Conservation (phyloP, 768 basidiomycete genomes). For the Russula ochroleuca region DNA sequence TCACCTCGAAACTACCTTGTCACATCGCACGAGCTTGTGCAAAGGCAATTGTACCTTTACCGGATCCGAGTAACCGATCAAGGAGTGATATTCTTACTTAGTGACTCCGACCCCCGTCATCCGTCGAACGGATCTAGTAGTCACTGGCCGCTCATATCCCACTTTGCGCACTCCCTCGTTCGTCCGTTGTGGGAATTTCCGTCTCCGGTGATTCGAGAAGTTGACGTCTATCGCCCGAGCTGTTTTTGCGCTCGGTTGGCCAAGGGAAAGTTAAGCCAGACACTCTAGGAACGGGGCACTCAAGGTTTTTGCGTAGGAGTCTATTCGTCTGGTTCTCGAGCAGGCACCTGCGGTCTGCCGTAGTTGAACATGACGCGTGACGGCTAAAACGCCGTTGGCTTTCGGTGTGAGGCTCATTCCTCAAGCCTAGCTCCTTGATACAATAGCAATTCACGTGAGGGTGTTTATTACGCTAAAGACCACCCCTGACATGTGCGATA, state of each 20-base stretch:
- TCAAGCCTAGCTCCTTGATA: not conserved
- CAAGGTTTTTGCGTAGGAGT: constrained; percentile 1
- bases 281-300: not conserved
- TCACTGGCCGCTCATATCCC: constrained; percentile 12
- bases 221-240: constrained; percentile 9
- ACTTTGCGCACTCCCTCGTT: constrained; percentile 12
- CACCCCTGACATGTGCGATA: not conserved
- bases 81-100: constrained; percentile 16
- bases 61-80: constrained; percentile 7
- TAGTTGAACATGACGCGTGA: not conserved
- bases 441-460: not conserved
- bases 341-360: too few relatives aligned
- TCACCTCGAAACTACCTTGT: not conserved
- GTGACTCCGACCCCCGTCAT: constrained; percentile 5
- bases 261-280: not conserved
- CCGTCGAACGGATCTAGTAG: constrained; percentile 11
- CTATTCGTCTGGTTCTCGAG: not conserved
- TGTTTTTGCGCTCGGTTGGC: constrained; percentile 3
- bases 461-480: constrained; percentile 11
- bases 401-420: not conserved
- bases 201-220: not conserved
- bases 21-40: not conserved
- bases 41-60: constrained; percentile 6
- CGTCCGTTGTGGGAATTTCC: constrained; percentile 15
- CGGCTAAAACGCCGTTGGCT: not conserved